phyloP scores from a whole-genome alignment of 257 asterid genomes.

The Parsonsia alboflavescens region DNA sequence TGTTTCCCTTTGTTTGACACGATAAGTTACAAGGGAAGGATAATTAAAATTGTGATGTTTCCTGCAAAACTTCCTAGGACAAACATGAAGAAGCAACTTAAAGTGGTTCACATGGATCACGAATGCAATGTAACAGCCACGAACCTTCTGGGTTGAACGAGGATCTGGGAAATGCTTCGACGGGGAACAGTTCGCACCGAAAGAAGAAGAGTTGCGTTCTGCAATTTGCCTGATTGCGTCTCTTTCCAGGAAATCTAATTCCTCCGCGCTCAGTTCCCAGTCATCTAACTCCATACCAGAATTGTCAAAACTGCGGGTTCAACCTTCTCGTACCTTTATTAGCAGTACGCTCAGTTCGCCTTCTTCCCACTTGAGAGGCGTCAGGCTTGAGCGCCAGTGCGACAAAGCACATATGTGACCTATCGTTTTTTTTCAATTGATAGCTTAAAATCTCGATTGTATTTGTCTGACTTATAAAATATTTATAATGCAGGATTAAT shows the following conservation, averaged over 20 bases:
- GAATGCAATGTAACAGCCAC: background rate
- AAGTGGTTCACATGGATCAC: background rate
- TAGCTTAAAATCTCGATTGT: too few relatives aligned
- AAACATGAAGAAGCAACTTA: background rate
- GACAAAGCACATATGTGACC: too few relatives aligned
- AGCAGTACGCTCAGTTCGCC: too few relatives aligned
- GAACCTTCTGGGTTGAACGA: conserved; percentile 1
- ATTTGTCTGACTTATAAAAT: too few relatives aligned
- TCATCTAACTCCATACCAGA: conserved; percentile 46
- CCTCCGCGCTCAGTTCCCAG: conserved; percentile 77
- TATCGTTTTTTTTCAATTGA: too few relatives aligned
- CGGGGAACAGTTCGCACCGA: background rate
- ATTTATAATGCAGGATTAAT: too few relatives aligned
- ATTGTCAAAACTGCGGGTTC: too few relatives aligned
- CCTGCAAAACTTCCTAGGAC: background rate
- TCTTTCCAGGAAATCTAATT: conserved; percentile 67
- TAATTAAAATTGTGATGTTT: background rate
- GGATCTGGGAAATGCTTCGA: background rate
- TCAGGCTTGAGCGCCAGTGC: too few relatives aligned
- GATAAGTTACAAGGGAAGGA: background rate
- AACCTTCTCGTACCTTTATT: too few relatives aligned
- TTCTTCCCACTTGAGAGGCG: too few relatives aligned
- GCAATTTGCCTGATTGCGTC: conserved; percentile 62
- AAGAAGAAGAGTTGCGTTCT: conserved; percentile 51
- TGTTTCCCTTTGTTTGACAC: background rate